Evolutionary conservation across 352 stramenopile species (phyloP), one percentile per base, ranked within the genome.

Genomic region (Phytopythium helicoides): DNA sequence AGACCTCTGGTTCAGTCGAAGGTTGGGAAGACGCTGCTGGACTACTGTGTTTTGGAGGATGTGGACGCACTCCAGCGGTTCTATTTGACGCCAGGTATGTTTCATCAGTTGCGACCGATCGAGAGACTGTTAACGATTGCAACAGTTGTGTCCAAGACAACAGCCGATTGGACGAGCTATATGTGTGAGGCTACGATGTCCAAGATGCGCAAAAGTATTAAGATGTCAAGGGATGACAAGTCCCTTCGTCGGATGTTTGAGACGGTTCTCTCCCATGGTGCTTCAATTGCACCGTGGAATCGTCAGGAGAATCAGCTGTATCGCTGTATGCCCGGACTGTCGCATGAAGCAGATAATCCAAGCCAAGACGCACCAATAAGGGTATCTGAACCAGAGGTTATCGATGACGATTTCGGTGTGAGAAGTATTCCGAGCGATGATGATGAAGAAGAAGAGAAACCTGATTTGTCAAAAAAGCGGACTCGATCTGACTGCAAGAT

Each of bases 21-120:
- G 40, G 52, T 81, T 19, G 56, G 44, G 41, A 86, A 82, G 48
- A 66, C 70, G n/a, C 62, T 87, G 12, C 49, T 87, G 31, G 76
- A 87, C 37, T 68, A 69, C 40, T 83, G 71, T 23, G 37, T 87
- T n/a, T 58, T 82, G 22, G 56, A 54, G 23, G 62, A 76, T 40
- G 52, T 76, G 28, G 36, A 42, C 6, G 62, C 39, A 1, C 51
- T 81, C 18, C 47, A 37, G 28, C 48, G 22, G 5, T 56, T 68
- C 10, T 82, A 76, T 56, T 38, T 64, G 3, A 33, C 38, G 12
- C 61, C 67, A 15, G 53, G 52, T n/a, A 38, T 44, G 38, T 76
- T 82, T 21, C 46, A 68, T 6, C 50, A 35, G 0, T 47, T 86
- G 18, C 67, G 68, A 38, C 58, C 54, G 19, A 52, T 83, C 16